Evolutionary conservation across 257 asterid species (phyloP).

Genomic region (Eucommia ulmoides): DNA sequence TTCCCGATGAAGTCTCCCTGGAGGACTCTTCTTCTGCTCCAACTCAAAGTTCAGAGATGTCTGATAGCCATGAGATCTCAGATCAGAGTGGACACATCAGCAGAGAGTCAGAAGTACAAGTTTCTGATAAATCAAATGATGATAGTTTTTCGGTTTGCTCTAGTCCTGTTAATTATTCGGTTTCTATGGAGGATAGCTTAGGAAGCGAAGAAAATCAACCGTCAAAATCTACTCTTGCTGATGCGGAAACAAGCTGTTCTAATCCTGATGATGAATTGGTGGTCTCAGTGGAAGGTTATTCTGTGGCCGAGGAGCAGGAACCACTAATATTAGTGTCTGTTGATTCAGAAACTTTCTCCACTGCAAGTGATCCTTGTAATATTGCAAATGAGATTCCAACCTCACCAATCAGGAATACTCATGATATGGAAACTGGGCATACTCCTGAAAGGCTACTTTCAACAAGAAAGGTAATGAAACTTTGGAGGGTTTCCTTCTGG

Average conservation of each 20-base stretch:
- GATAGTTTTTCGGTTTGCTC: constrained; percentile 11
- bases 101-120: constrained; percentile 18
- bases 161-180: constrained; percentile 17
- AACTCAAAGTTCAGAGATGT: constrained; percentile 19
- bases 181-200: constrained; percentile 9
- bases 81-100: constrained; percentile 14
- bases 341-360: constrained; percentile 13
- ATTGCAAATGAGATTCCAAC: constrained; percentile 18
- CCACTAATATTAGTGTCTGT: constrained; percentile 10
- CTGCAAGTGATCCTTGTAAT: constrained; percentile 20
- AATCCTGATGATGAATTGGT: background rate
- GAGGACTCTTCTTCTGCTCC: constrained; percentile 12
- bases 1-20: constrained; percentile 6
- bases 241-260: background rate
- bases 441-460: constrained; percentile 69
- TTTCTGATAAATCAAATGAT: constrained; percentile 15
- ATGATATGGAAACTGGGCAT: constrained; percentile 10
- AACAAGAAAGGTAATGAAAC: constrained; percentile 51
- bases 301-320: constrained; percentile 24
- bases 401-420: constrained; percentile 2
- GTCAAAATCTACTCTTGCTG: background rate
- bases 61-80: constrained; percentile 13
- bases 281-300: too few species aligned
- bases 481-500: constrained; percentile 11
- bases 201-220: background rate